Evolutionary conservation across 208 protist genomes (phyloP), one percentile per base, ranked within the genome.

Genomic region (Acanthamoeba sp.): DNA sequence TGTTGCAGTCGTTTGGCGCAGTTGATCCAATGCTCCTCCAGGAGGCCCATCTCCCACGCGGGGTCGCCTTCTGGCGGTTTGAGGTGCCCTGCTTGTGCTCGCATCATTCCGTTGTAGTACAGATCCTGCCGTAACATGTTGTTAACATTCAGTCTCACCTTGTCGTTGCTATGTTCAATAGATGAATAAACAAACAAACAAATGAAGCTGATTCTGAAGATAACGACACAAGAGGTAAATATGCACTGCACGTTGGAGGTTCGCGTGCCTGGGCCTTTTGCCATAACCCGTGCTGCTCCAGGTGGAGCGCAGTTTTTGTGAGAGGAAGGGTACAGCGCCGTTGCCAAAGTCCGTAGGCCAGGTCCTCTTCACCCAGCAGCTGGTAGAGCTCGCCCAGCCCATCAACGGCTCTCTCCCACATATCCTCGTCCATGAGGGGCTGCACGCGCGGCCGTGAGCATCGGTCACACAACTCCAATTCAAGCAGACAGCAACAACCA

Each of bases 21-120:
- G 84, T 91, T 34, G 34, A 91, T 40, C 84, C 84, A 91, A 91
- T 91, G 84, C 22, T 91, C 84, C 36, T 91, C 84, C 42, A 34
- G 45, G 20, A 91, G 52, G 34, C 34, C 52, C 84, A 91, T 59
- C 32, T 91, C 84, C 55, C 52, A 91, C 20, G 29, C 42, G 36
- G 42, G 42, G 45, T 57, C 76, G 9, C 59, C 6, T 18, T 69
- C 59, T 6, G 59, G 59, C 9, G 42, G n/a, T 22, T 55, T 52
- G 48, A 87, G 76, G n/a, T 48, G 29, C n/a, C 76, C 76, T 55
- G 76, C 18, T n/a, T 87, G 76, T 87, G n/a, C 76, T 57, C 76
- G 76, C 20, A 32, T 87, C 76, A 87, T 87, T 18, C n/a, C 76
- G 36, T 50, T 42, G 52, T 91, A 42, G 40, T 71, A 69, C 22